These are phyloP conservation scores for Glycine soja DNA, from an alignment of 306 rosid genomes.

Conservation along the genomic window DNA sequence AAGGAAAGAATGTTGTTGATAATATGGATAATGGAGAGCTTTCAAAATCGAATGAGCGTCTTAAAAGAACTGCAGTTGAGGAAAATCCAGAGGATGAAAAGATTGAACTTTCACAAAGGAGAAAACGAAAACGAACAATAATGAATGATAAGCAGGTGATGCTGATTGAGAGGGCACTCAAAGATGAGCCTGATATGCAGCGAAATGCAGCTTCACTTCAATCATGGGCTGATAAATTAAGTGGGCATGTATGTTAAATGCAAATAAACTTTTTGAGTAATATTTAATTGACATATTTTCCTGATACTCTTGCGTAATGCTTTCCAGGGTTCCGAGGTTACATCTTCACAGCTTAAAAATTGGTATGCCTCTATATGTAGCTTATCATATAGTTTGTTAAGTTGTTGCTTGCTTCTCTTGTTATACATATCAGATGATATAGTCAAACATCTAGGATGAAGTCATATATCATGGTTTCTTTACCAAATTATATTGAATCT, in stretches of 20 bases:
- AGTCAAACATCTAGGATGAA: constrained; percentile 17
- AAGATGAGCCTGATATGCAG: constrained; percentile 96
- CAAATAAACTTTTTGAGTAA: constrained; percentile 31
- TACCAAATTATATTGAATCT: constrained; percentile 14
- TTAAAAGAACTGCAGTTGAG: constrained; percentile 56
- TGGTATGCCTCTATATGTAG: constrained; percentile 57
- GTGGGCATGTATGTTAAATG: constrained; percentile 68
- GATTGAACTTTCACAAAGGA: constrained; percentile 67
- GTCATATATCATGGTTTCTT: constrained; percentile 29
- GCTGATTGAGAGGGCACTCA: constrained; percentile 76
- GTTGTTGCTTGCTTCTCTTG: constrained; percentile 20
- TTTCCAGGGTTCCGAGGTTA: constrained; percentile 91
- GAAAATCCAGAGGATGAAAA: constrained; percentile 77
- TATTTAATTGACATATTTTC: constrained; percentile 30
- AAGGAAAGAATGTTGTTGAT: constrained; percentile 65
- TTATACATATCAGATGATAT: constrained; percentile 20
- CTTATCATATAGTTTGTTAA: constrained; percentile 9
- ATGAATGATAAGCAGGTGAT: constrained; percentile 83
- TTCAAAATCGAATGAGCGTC: constrained; percentile 58
- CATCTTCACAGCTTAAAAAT: constrained; percentile 88
- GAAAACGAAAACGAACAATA: constrained; percentile 89
- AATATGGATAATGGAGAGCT: constrained; percentile 57
- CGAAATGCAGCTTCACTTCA: constrained; percentile 75
- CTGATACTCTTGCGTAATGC: constrained; percentile 51
- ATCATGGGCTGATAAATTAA: constrained; percentile 85